Evolutionary conservation across 768 basidiomycete species (phyloP).

Genomic region (Naganishia randhawae): DNA sequence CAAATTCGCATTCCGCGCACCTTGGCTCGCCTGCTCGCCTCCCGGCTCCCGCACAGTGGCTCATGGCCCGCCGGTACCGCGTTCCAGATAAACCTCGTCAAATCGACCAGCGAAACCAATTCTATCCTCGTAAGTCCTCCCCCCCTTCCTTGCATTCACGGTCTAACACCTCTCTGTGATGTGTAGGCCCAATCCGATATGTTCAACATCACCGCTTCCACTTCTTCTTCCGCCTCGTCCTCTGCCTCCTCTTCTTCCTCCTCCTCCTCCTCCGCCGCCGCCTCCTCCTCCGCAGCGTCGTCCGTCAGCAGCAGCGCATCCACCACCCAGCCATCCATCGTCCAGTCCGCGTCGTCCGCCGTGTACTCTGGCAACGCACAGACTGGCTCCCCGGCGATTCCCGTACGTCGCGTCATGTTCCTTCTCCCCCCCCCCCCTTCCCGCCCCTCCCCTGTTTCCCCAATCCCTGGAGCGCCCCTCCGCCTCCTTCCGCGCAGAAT

Average conservation of each 20-base stretch:
- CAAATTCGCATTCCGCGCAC: not conserved
- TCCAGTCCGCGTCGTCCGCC: conserved; percentile 2
- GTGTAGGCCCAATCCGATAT: conserved; percentile 27
- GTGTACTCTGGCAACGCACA: conserved; percentile 21
- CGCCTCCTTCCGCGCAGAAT: not conserved
- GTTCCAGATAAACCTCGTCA: conserved; percentile 32
- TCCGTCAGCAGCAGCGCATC: not conserved
- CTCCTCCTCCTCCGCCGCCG: conserved; percentile 6
- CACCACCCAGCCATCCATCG: conserved; percentile 6
- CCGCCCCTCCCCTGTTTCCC: not conserved
- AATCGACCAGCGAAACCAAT: conserved; percentile 17
- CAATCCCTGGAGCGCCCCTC: not conserved
- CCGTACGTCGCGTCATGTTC: not conserved
- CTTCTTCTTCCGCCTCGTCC: conserved; percentile 27
- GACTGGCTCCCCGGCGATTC: not conserved
- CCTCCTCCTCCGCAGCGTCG: not conserved
- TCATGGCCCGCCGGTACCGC: conserved; percentile 27
- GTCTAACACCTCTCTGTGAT: not conserved
- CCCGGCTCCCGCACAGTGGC: conserved; percentile 18
- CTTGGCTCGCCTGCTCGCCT: no score
- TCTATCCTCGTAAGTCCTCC: conserved; percentile 28
- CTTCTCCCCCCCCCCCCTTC: not conserved
- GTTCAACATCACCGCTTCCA: conserved; percentile 34
- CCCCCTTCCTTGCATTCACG: not conserved
- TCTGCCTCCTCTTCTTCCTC: conserved; percentile 25